These are phyloP conservation scores for Neonectria neomacrospora DNA, from an alignment of 2,329 filamentous ascomycete species.

Conservation along the genomic window DNA sequence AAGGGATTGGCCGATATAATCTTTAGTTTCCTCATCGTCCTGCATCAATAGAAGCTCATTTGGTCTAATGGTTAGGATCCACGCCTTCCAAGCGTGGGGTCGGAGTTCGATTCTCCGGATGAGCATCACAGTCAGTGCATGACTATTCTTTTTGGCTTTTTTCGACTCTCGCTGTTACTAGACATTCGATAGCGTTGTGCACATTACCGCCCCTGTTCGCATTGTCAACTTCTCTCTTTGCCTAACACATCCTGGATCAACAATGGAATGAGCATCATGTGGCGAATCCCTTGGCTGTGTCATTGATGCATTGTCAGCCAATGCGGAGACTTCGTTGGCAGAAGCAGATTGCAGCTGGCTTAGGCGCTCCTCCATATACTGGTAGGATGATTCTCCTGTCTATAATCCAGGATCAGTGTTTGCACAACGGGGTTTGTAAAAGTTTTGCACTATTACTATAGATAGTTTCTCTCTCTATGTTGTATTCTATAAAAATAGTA, in stretches of 20 bases:
- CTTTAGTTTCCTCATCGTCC: too few species aligned
- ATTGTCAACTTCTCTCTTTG: background rate
- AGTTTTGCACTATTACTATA: too few species aligned
- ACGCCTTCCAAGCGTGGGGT: constrained; percentile 20
- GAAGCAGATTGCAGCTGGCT: too few species aligned
- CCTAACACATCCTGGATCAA: background rate
- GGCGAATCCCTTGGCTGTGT: background rate
- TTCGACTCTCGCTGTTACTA: background rate
- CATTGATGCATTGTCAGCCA: background rate
- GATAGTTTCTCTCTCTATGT: too few species aligned
- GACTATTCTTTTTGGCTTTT: background rate
- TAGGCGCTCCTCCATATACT: too few species aligned
- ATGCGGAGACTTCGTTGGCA: background rate
- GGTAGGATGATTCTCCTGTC: too few species aligned
- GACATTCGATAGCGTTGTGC: background rate
- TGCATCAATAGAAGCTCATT: too few species aligned
- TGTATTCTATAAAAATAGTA: too few species aligned
- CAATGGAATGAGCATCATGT: background rate
- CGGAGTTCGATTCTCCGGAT: constrained; percentile 17
- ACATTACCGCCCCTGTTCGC: background rate
- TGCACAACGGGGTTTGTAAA: too few species aligned
- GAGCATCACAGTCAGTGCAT: too few species aligned
- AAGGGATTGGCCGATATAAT: too few species aligned
- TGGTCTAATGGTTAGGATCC: constrained; percentile 21
- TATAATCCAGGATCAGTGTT: too few species aligned